Conservation (phyloP, 2,329 filamentous ascomycete species). For the Colletotrichum coccodes region DNA sequence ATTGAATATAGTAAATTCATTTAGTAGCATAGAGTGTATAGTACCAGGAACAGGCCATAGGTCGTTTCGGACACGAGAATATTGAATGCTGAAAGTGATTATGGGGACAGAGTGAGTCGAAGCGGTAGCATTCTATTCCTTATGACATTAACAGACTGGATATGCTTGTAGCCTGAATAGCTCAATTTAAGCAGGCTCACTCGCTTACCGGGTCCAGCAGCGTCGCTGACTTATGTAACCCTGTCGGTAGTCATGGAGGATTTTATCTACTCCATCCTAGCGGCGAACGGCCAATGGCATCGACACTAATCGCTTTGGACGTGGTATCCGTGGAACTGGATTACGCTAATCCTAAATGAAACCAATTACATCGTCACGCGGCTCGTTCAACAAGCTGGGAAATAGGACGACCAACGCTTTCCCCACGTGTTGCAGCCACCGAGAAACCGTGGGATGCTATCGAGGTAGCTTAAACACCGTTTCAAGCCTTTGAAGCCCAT, state of each 20-base stretch:
- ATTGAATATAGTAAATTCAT: no score
- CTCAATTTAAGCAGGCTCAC: not conserved
- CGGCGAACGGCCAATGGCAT: slow-evolving; percentile 19
- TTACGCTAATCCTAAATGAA: slow-evolving; percentile 33
- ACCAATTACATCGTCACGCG: slow-evolving; percentile 31
- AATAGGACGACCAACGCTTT: slow-evolving; percentile 32
- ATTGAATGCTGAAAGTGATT: no score
- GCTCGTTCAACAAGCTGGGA: slow-evolving; percentile 27
- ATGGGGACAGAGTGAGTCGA: no score
- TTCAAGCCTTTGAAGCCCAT: slow-evolving; percentile 14
- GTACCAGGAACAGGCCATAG: no score
- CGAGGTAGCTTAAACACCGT: slow-evolving; percentile 19
- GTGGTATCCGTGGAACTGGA: slow-evolving; percentile 24
- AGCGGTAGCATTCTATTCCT: not conserved
- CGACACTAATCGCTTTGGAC: slow-evolving; percentile 17
- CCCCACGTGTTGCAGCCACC: slow-evolving; percentile 34
- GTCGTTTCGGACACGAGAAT: no score
- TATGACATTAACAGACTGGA: accelerated
- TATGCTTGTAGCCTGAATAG: no score
- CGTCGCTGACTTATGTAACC: slow-evolving; percentile 12
- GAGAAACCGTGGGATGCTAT: slow-evolving; percentile 24
- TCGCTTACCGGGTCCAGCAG: not conserved
- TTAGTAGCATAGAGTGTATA: no score
- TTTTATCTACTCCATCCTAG: slow-evolving; percentile 16
- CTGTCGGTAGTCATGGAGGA: not conserved